These are phyloP conservation scores for Lophium mytilinum DNA, from an alignment of 495 filamentous ascomycete genomes.

Conservation along the genomic window DNA sequence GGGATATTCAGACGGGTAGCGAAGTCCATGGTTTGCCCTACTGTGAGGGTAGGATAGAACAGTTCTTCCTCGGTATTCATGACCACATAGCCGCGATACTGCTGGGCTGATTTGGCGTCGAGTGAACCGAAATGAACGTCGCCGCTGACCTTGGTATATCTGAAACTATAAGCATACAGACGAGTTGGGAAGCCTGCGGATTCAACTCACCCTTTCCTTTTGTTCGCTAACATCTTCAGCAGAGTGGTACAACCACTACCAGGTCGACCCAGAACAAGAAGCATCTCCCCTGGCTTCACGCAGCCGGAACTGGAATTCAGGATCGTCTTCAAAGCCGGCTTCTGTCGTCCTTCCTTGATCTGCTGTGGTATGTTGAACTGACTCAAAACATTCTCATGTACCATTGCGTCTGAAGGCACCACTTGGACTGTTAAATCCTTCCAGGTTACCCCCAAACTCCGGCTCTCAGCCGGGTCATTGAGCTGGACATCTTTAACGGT, in stretches of 20 bases:
- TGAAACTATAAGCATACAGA: not conserved
- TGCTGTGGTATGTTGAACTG: conserved; percentile 15
- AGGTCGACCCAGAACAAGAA: conserved; percentile 52
- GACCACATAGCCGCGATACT: conserved; percentile 1
- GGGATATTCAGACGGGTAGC: conserved; percentile 30
- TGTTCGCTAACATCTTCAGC: no score
- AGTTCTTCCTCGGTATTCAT: conserved; percentile 9
- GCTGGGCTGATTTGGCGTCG: not conserved
- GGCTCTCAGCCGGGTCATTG: conserved; percentile 3
- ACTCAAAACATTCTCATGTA: conserved; percentile 37
- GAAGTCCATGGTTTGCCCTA: conserved; percentile 14
- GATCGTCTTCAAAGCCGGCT: conserved; percentile 47
- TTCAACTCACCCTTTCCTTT: not conserved
- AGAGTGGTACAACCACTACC: conserved; percentile 34
- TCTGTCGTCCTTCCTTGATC: conserved; percentile 24
- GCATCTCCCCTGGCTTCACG: conserved; percentile 39
- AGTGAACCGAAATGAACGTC: conserved; percentile 2
- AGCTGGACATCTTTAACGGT: conserved; percentile 2
- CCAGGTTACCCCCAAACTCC: conserved; percentile 28
- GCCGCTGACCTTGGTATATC: conserved; percentile 4
- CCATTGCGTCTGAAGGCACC: conserved; percentile 51
- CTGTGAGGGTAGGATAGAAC: conserved; percentile 7
- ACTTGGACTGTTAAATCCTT: conserved; percentile 50
- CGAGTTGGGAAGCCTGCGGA: not conserved
- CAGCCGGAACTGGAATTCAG: conserved; percentile 51